Evolutionary conservation across 164 flowering plant genomes (phyloP).

Genomic region (Aristolochia californica): DNA sequence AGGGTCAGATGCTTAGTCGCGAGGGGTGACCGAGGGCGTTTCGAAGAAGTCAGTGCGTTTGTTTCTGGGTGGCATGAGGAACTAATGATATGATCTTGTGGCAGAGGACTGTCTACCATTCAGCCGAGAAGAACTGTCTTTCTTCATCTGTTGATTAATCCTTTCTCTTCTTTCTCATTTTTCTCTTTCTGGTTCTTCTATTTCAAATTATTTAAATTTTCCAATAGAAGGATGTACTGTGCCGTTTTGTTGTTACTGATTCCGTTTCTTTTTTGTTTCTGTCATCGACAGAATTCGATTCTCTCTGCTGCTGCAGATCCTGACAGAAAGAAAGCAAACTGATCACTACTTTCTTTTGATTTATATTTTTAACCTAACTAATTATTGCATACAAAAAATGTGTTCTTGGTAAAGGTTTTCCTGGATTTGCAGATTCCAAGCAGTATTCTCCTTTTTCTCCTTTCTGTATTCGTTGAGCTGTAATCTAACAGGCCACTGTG

Average conservation of each 20-base stretch:
- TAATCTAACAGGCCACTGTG: too few species aligned
- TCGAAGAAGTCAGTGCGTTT: constrained; percentile 10
- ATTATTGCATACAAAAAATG: too few species aligned
- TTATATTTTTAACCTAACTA: not conserved
- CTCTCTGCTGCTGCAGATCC: constrained; percentile 54
- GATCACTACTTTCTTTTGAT: not conserved
- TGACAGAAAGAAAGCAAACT: constrained; percentile 33
- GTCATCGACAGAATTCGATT: constrained; percentile 8
- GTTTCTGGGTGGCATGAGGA: not conserved
- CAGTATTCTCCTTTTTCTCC: too few species aligned
- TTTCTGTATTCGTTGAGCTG: too few species aligned
- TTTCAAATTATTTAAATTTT: too few species aligned
- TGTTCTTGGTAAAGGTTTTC: not conserved
- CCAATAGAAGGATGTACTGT: too few species aligned
- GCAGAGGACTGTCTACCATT: constrained; percentile 47
- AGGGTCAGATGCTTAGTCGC: not conserved
- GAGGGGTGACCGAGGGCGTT: constrained; percentile 13
- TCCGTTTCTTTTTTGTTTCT: not conserved
- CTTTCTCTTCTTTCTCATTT: too few species aligned
- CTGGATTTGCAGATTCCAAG: not conserved
- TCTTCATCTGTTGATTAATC: too few species aligned
- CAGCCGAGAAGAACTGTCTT: constrained; percentile 77
- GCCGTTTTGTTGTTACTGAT: constrained; percentile 5
- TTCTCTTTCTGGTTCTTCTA: too few species aligned
- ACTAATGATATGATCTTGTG: constrained; percentile 14